Evolutionary conservation across 805 yeast genomes (phyloP).

Genomic region (Barnettozyma populi): DNA sequence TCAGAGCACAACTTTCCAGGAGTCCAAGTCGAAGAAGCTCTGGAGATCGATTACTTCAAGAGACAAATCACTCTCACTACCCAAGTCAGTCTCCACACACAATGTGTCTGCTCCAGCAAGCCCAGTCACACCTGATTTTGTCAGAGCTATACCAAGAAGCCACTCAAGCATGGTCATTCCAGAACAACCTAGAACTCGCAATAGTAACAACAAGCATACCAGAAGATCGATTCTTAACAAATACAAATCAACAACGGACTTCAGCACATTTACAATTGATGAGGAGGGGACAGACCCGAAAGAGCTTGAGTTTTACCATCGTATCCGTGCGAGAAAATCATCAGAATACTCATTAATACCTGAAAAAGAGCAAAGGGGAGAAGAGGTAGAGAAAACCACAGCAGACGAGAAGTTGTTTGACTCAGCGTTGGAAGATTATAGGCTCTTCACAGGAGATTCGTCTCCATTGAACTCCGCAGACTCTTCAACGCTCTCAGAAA

Average conservation of each 20-base stretch:
- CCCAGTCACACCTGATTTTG: not conserved
- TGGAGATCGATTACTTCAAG: conserved; percentile 6
- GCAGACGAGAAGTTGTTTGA: conserved; percentile 2
- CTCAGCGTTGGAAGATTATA: conserved; percentile 21
- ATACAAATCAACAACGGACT: conserved; percentile 14
- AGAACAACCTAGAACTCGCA: not conserved
- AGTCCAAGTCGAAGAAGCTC: conserved; percentile 1
- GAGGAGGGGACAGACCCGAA: conserved; percentile 16
- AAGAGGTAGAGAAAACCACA: conserved; percentile 2
- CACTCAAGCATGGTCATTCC: conserved; percentile 7
- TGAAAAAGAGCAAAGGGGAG: conserved; percentile 3
- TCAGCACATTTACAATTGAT: conserved; percentile 7
- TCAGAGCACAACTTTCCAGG: conserved; percentile 6
- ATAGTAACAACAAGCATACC: not conserved
- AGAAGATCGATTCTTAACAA: conserved; percentile 5
- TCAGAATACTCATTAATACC: not conserved
- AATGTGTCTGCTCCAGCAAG: not conserved
- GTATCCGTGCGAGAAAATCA: conserved; percentile 2
- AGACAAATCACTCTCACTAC: not conserved
- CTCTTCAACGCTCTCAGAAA: not conserved
- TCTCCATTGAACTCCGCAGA: not conserved
- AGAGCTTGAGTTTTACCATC: conserved; percentile 20
- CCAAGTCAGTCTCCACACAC: not conserved
- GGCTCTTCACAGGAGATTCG: conserved; percentile 14
- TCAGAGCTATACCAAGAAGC: not conserved